phyloP scores from a whole-genome alignment of 2,329 filamentous ascomycete genomes.

The Trichoderma polysporum region DNA sequence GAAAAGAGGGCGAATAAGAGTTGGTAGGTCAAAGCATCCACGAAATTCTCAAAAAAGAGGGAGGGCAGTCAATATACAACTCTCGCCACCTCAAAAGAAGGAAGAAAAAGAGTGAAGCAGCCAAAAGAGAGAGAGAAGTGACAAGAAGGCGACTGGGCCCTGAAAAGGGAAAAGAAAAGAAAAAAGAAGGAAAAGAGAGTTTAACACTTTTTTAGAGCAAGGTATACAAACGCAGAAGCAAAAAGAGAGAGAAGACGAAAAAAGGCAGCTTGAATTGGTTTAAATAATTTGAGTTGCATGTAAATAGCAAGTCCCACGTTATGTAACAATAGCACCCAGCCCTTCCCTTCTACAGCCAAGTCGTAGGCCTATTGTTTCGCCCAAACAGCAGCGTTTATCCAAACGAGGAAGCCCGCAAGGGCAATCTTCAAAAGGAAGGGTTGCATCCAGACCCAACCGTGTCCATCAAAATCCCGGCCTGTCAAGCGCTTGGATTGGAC shows the following conservation, averaged over 20 bases:
- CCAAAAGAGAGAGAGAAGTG: not conserved
- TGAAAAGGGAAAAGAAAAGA: not conserved
- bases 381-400: slow-evolving; percentile 13
- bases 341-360: not conserved
- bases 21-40: not conserved
- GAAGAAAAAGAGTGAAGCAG: not conserved
- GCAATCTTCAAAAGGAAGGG: not conserved
- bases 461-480: not conserved
- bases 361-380: not conserved
- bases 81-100: not conserved
- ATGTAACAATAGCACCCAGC: not conserved
- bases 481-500: not conserved
- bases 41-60: not conserved
- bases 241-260: not conserved
- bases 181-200: not conserved
- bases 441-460: not conserved
- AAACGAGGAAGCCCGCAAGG: slow-evolving; percentile 16
- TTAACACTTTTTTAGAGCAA: not conserved
- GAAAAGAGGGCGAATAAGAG: not conserved
- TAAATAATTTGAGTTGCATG: not conserved
- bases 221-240: not conserved
- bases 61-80: slow-evolving; percentile 3
- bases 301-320: slow-evolving; percentile 13
- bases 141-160: not conserved
- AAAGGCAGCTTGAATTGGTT: not conserved